phyloP scores from a whole-genome alignment of 768 basidiomycete genomes.

The Mycena indigotica region DNA sequence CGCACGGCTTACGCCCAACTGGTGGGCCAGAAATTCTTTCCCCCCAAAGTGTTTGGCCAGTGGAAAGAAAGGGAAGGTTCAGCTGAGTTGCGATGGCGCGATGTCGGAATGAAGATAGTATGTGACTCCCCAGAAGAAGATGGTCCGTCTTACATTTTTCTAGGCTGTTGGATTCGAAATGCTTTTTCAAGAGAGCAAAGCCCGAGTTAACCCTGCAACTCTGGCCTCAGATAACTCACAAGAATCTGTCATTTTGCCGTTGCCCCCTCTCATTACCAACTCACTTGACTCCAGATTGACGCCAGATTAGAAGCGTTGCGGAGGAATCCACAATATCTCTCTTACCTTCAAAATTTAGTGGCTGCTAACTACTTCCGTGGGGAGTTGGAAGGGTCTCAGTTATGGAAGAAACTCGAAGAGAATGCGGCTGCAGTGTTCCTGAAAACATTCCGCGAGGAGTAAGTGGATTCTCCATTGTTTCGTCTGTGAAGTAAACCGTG shows the following conservation, averaged over 20 bases:
- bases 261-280: background rate
- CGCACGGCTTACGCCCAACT: slow-evolving; percentile 94
- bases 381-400: slow-evolving; percentile 74
- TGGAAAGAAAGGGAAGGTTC: slow-evolving; percentile 67
- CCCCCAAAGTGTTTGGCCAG: slow-evolving; percentile 85
- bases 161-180: slow-evolving; percentile 97
- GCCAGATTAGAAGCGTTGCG: slow-evolving; percentile 70
- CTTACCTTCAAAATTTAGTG: slow-evolving; percentile 69
- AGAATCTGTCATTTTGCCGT: slow-evolving; percentile 48
- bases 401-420: slow-evolving; percentile 74
- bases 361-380: slow-evolving; percentile 75
- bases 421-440: slow-evolving; percentile 72
- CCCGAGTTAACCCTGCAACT: slow-evolving; percentile 45
- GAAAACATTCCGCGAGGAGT: slow-evolving; percentile 67
- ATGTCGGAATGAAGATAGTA: slow-evolving; percentile 93
- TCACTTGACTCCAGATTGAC: slow-evolving; percentile 47
- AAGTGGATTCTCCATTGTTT: slow-evolving; percentile 31
- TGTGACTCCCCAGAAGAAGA: slow-evolving; percentile 23
- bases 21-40: slow-evolving; percentile 86
- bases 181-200: slow-evolving; percentile 84
- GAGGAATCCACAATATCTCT: slow-evolving; percentile 65
- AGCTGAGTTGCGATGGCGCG: slow-evolving; percentile 74
- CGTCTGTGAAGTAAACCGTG: no score
- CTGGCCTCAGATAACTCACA: slow-evolving; percentile 37
- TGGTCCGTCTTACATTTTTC: slow-evolving; percentile 8